These are phyloP conservation scores for Heimioporus sp. DNA, from an alignment of 768 basidiomycete genomes.

Conservation along the genomic window DNA sequence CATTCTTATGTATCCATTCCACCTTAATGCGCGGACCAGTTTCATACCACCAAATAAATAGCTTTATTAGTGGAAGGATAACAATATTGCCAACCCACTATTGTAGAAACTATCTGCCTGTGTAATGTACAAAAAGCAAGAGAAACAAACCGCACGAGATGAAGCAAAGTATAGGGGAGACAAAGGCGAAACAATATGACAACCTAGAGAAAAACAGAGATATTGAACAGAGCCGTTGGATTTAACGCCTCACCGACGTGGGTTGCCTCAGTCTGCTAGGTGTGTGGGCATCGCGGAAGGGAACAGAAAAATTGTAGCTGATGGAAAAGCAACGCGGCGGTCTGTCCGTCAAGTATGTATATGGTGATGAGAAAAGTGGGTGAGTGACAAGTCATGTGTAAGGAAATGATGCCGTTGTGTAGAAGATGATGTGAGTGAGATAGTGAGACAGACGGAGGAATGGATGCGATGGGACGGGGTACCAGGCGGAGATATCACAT, in stretches of 20 bases:
- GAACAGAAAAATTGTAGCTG: conserved; percentile 8
- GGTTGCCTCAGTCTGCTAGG: conserved; percentile 8
- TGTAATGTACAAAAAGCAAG: conserved; percentile 38
- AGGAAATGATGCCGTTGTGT: conserved; percentile 29
- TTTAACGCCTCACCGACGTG: conserved; percentile 8
- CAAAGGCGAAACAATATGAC: conserved; percentile 12
- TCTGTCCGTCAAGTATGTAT: conserved; percentile 24
- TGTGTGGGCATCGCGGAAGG: conserved; percentile 11
- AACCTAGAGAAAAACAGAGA: conserved; percentile 17
- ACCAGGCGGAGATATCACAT: conserved; percentile 20
- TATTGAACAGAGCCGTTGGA: conserved; percentile 12
- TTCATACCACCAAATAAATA: conserved; percentile 29
- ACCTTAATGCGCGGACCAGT: not conserved
- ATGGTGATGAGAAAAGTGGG: conserved; percentile 11
- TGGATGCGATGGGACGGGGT: conserved; percentile 25
- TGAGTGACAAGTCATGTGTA: conserved; percentile 15
- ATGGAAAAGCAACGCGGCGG: conserved; percentile 11
- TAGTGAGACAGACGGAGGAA: conserved; percentile 17
- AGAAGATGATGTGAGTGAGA: conserved; percentile 25
- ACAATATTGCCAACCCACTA: conserved; percentile 59
- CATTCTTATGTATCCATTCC: not conserved
- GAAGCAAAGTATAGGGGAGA: conserved; percentile 17
- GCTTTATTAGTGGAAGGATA: conserved; percentile 58
- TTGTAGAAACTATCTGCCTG: conserved; percentile 47
- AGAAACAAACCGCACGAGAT: conserved; percentile 20